Conservation (phyloP, 768 basidiomycete genomes). For the Suillus ampliporus region DNA sequence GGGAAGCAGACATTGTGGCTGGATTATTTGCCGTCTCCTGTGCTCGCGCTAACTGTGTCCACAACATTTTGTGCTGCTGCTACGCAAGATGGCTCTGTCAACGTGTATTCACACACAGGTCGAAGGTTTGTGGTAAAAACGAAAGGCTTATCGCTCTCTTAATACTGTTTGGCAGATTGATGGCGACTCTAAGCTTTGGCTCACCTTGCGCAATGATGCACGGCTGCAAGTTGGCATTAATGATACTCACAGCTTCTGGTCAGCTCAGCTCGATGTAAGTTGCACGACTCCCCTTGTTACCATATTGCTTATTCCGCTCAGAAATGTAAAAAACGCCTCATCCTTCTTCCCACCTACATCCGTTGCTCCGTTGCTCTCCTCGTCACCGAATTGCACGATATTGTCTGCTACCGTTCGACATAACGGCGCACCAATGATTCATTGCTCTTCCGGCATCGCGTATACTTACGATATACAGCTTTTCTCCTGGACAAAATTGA, state of each 20-base stretch:
- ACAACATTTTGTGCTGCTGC: slow-evolving; percentile 74
- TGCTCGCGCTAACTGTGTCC: slow-evolving; percentile 70
- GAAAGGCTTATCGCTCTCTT: not conserved
- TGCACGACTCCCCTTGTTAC: not conserved
- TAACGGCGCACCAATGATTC: slow-evolving; percentile 80
- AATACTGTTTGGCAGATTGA: slow-evolving; percentile 53
- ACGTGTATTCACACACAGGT: slow-evolving; percentile 84
- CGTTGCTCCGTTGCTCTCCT: slow-evolving; percentile 60
- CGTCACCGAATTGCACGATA: slow-evolving; percentile 64
- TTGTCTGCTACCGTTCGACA: slow-evolving; percentile 70
- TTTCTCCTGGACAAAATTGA: slow-evolving; percentile 73
- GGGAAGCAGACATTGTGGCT: slow-evolving; percentile 84
- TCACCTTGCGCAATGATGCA: slow-evolving; percentile 73
- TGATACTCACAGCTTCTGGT: slow-evolving; percentile 76
- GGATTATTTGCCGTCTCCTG: slow-evolving; percentile 82
- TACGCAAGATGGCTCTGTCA: slow-evolving; percentile 79
- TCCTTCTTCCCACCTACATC: slow-evolving; percentile 71
- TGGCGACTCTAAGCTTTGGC: slow-evolving; percentile 78
- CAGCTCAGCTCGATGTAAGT: slow-evolving; percentile 78
- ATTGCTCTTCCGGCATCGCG: slow-evolving; percentile 76
- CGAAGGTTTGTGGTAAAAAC: slow-evolving; percentile 60
- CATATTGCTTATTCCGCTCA: slow-evolving; percentile 38
- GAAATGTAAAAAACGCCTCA: slow-evolving; percentile 75
- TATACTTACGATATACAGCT: slow-evolving; percentile 80
- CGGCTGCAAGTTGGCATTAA: slow-evolving; percentile 63